Conservation (phyloP, 306 rosid species). For the Echinosophora koreensis region DNA sequence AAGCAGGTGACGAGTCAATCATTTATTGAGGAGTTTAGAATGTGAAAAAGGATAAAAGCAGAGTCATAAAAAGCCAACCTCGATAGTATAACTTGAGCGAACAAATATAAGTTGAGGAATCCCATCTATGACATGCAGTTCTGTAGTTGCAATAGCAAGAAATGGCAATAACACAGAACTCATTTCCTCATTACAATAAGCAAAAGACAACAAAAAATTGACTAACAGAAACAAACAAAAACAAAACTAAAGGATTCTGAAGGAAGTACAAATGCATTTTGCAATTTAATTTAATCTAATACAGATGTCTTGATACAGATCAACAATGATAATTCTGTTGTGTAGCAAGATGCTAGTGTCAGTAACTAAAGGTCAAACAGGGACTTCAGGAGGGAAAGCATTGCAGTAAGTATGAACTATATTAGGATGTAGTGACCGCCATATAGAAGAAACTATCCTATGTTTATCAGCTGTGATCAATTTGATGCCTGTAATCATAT, state of each 20-base stretch:
- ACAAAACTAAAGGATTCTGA: neutral
- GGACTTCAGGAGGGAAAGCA: conserved; percentile 10
- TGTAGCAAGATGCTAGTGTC: neutral
- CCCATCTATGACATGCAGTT: conserved; percentile 97
- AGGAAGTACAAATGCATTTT: conserved; percentile 5
- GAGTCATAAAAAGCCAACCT: conserved; percentile 64
- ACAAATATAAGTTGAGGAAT: conserved; percentile 91
- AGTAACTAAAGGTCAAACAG: neutral
- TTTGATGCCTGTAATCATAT: neutral
- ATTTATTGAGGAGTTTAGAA: conserved; percentile 29
- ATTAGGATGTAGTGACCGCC: neutral
- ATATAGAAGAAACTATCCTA: neutral
- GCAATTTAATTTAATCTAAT: conserved; percentile 23
- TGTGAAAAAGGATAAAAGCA: conserved; percentile 22
- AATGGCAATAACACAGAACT: conserved; percentile 45
- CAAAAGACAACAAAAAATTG: conserved; percentile 28
- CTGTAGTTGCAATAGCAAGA: conserved; percentile 57
- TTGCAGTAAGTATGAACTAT: neutral
- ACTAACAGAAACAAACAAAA: conserved; percentile 30
- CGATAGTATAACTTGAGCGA: conserved; percentile 89
- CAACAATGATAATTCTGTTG: neutral
- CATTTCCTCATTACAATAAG: conserved; percentile 37
- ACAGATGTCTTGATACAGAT: conserved; percentile 1
- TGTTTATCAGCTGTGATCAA: neutral
- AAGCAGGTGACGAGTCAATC: conserved; percentile 23